Evolutionary conservation across 345 rosid genomes (phyloP).

Genomic region (Hypericum perforatum): DNA sequence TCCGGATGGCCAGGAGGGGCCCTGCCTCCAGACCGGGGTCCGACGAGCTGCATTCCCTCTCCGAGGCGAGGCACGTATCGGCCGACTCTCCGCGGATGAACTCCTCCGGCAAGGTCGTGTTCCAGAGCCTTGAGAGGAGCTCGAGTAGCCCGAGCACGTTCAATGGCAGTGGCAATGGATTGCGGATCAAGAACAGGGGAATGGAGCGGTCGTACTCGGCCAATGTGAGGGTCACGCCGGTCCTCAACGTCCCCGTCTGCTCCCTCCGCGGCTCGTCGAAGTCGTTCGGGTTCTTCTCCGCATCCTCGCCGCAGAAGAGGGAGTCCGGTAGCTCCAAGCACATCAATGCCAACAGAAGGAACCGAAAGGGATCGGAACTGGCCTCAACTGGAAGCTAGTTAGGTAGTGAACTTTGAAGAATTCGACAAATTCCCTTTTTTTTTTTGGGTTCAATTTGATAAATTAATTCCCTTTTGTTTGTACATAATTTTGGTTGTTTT

Average conservation of each 20-base stretch:
- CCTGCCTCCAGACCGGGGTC: no score
- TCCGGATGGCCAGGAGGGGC: constrained; percentile 38
- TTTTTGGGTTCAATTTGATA: no score
- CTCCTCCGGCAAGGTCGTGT: constrained; percentile 87
- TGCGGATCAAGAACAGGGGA: constrained; percentile 61
- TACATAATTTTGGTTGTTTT: no score
- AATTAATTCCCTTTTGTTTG: no score
- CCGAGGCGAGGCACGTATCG: constrained; percentile 15
- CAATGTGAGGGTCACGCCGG: constrained; percentile 36
- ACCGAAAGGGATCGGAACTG: background rate
- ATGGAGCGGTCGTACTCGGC: constrained; percentile 92
- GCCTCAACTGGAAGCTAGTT: no score
- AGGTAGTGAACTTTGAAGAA: no score
- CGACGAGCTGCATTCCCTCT: no score
- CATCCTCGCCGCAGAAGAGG: constrained; percentile 23
- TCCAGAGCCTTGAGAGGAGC: constrained; percentile 85
- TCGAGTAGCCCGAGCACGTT: constrained; percentile 95
- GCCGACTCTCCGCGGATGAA: constrained; percentile 91
- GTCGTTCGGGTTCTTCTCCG: constrained; percentile 23
- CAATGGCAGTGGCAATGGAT: constrained; percentile 48
- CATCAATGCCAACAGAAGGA: background rate
- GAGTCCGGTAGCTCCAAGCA: constrained; percentile 8
- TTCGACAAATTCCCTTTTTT: no score
- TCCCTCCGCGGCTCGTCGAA: constrained; percentile 21
- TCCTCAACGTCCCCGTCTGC: constrained; percentile 28